These are phyloP conservation scores for Chaetomium sp. DNA, from an alignment of 2,329 filamentous ascomycete species.

Conservation along the genomic window DNA sequence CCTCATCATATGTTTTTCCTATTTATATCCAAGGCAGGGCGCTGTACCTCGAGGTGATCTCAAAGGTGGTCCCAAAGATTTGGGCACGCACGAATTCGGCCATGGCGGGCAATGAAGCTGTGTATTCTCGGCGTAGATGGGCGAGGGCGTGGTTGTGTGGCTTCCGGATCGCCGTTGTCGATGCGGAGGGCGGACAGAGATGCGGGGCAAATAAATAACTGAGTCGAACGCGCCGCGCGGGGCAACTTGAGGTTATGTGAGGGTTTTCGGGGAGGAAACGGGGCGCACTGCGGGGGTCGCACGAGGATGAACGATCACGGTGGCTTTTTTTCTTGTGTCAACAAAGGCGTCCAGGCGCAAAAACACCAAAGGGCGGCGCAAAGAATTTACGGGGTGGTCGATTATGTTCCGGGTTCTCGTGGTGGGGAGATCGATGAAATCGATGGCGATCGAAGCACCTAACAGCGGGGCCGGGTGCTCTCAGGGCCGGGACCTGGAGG, in stretches of 20 bases:
- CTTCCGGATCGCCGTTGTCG: conserved; percentile 11
- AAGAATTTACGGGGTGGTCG: not conserved
- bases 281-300: not conserved
- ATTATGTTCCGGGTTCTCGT: not conserved
- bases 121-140: not conserved
- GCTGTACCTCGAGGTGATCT: conserved; percentile 91
- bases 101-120: conserved; percentile 54
- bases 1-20: not conserved
- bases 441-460: not conserved
- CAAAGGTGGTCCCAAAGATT: conserved; percentile 99
- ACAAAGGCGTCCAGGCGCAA: not conserved
- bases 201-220: conserved; percentile 5
- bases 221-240: not conserved
- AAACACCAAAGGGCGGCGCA: not conserved
- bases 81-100: conserved; percentile 98
- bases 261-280: not conserved
- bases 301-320: not conserved
- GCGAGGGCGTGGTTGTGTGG: not conserved
- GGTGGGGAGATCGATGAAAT: not conserved
- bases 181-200: not conserved
- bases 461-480: conserved; percentile 6
- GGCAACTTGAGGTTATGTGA: not conserved
- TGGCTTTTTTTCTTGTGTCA: not conserved
- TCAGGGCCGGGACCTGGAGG: conserved; percentile 5
- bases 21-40: too few species aligned